A percentile compares a stretch with the other conserved stretches of the same genome.
phyloP scores from a whole-genome alignment of 352 stramenopile genomes.

The Phytophthora pluvialis region DNA sequence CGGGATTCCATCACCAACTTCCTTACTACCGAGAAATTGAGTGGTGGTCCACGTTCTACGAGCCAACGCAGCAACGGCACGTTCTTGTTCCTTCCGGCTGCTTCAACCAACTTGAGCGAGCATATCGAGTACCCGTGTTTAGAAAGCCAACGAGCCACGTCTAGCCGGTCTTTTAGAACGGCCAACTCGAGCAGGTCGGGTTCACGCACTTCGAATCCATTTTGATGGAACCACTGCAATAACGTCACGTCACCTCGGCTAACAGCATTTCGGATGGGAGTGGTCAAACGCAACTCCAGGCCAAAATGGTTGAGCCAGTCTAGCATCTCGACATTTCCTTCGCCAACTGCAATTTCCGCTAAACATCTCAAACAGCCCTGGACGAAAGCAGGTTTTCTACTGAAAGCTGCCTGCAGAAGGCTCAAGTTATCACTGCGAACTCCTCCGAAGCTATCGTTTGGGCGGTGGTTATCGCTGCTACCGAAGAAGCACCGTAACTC shows the following conservation, averaged over 20 bases:
- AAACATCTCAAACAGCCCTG: conserved; percentile 4
- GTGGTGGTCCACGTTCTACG: not conserved
- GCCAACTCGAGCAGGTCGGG: conserved; percentile 4
- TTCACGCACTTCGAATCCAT: conserved; percentile 1
- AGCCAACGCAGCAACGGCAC: conserved; percentile 2
- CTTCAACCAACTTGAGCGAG: not conserved
- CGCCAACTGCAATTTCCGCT: not conserved
- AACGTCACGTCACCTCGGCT: not conserved
- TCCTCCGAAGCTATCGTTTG: not conserved
- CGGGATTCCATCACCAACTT: not conserved
- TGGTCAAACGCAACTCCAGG: not conserved
- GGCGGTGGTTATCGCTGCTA: no score
- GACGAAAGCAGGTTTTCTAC: not conserved
- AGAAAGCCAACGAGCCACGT: not conserved
- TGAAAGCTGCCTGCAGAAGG: not conserved
- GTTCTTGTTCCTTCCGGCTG: not conserved
- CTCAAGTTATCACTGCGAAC: not conserved
- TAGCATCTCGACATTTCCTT: conserved; percentile 1
- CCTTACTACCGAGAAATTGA: not conserved
- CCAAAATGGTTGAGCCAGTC: conserved; percentile 7
- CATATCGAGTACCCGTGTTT: not conserved
- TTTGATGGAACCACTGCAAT: conserved; percentile 6
- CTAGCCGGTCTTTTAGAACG: not conserved
- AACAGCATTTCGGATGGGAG: not conserved
- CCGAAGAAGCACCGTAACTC: not conserved